Evolutionary conservation across 441 rosid genomes (phyloP).

Genomic region (Erodium texanum): DNA sequence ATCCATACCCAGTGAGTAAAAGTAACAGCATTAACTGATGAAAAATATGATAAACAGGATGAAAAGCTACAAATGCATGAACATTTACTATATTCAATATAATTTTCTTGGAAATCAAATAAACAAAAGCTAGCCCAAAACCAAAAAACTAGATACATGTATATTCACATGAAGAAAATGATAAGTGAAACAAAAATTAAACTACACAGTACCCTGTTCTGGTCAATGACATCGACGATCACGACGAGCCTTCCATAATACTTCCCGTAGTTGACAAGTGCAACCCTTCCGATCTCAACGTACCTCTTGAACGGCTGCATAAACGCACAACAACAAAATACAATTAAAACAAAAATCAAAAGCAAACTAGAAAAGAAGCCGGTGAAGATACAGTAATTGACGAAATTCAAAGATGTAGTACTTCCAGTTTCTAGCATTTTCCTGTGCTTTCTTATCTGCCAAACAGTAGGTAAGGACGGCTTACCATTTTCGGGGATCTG

Average conservation of each 20-base stretch:
- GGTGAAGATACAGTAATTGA: not conserved
- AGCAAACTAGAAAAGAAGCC: not conserved
- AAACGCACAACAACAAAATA: not conserved
- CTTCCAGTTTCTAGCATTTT: not conserved
- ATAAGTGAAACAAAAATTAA: not conserved
- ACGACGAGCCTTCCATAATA: slow-evolving; percentile 86
- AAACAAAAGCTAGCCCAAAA: not conserved
- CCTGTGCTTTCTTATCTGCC: not conserved
- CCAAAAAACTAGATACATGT: too few relatives aligned
- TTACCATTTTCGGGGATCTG: not conserved
- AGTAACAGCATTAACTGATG: not conserved
- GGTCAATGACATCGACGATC: slow-evolving; percentile 84
- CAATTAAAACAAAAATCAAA: not conserved
- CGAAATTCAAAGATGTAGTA: not conserved
- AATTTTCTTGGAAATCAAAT: not conserved
- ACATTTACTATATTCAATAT: not conserved
- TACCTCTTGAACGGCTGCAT: slow-evolving; percentile 83
- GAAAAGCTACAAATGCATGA: not conserved
- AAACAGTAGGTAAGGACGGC: not conserved
- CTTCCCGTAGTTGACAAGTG: slow-evolving; percentile 88
- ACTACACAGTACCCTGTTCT: slow-evolving; percentile 48
- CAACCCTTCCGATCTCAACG: slow-evolving; percentile 92
- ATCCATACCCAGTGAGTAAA: too few relatives aligned
- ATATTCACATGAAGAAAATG: not conserved
- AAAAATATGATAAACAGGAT: not conserved